These are phyloP conservation scores for Pythium rhizo-oryzae DNA, from an alignment of 352 stramenopile genomes.

Conservation along the genomic window DNA sequence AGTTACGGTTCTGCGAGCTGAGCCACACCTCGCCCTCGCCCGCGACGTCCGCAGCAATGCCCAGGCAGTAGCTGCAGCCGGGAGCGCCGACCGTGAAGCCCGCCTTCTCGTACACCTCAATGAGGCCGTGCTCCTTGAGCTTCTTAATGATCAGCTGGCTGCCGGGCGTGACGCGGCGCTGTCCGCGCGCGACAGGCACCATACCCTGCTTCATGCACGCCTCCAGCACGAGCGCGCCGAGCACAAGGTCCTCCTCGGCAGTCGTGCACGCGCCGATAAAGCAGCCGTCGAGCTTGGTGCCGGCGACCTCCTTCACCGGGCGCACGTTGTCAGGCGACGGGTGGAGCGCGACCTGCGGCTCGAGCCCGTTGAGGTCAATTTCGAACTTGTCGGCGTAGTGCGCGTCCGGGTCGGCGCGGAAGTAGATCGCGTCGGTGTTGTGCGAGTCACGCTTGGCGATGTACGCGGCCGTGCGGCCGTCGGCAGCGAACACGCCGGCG, in stretches of 20 bases:
- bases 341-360: constrained; percentile 79
- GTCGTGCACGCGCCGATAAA: constrained; percentile 88
- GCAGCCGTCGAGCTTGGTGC: constrained; percentile 84
- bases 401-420: constrained; percentile 73
- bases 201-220: constrained; percentile 72
- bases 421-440: constrained; percentile 83
- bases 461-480: constrained; percentile 79
- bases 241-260: constrained; percentile 79
- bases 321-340: constrained; percentile 83
- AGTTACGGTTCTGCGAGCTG: constrained; percentile 85
- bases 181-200: constrained; percentile 52
- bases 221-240: constrained; percentile 78
- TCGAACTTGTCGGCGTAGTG: constrained; percentile 77
- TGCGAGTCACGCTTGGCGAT: constrained; percentile 72
- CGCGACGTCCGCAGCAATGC: constrained; percentile 79
- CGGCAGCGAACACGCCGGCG: constrained; percentile 81
- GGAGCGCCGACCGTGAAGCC: constrained; percentile 79
- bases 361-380: constrained; percentile 70
- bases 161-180: constrained; percentile 79
- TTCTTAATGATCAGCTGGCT: constrained; percentile 83
- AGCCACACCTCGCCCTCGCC: constrained; percentile 87
- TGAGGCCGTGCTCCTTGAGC: constrained; percentile 72
- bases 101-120: constrained; percentile 80
- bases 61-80: constrained; percentile 82
- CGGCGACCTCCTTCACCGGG: constrained; percentile 60